Percentiles rank a stretch among this genome's conserved stretches.
These are phyloP conservation scores for Tricholoma bakamatsutake DNA, from an alignment of 768 basidiomycete species.

Conservation along the genomic window DNA sequence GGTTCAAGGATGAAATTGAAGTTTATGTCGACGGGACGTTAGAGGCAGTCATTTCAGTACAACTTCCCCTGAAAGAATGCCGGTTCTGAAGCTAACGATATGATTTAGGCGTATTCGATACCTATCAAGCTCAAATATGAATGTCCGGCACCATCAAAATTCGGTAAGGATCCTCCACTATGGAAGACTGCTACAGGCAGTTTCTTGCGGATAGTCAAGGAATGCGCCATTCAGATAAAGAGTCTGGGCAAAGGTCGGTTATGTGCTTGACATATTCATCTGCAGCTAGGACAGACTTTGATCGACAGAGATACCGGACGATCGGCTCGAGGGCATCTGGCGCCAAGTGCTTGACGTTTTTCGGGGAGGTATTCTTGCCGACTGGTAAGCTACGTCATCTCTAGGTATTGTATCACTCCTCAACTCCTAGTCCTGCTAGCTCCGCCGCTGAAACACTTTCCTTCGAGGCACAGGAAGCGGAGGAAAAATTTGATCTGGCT, in stretches of 20 bases:
- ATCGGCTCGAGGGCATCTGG: conserved; percentile 80
- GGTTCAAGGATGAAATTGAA: conserved; percentile 51
- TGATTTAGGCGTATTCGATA: conserved; percentile 70
- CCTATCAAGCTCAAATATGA: conserved; percentile 95
- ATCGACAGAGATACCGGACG: conserved; percentile 47
- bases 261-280: not conserved
- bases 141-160: conserved; percentile 84
- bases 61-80: not conserved
- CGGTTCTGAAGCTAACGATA: not conserved
- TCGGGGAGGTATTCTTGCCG: conserved; percentile 74
- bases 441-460: conserved; percentile 51
- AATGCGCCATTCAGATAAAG: conserved; percentile 50
- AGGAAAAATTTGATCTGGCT: conserved; percentile 82
- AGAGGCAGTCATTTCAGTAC: conserved; percentile 77
- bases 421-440: conserved; percentile 26
- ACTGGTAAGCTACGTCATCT: conserved; percentile 51
- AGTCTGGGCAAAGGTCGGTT: conserved; percentile 42
- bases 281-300: not conserved
- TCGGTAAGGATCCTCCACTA: conserved; percentile 78
- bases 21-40: conserved; percentile 81
- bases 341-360: conserved; percentile 77
- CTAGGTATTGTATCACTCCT: not conserved
- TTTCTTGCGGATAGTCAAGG: conserved; percentile 70
- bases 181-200: conserved; percentile 93
- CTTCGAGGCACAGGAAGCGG: conserved; percentile 61